These are phyloP conservation scores for Phragmites australis DNA, from an alignment of 176 grass and related monocot genomes.

Conservation along the genomic window DNA sequence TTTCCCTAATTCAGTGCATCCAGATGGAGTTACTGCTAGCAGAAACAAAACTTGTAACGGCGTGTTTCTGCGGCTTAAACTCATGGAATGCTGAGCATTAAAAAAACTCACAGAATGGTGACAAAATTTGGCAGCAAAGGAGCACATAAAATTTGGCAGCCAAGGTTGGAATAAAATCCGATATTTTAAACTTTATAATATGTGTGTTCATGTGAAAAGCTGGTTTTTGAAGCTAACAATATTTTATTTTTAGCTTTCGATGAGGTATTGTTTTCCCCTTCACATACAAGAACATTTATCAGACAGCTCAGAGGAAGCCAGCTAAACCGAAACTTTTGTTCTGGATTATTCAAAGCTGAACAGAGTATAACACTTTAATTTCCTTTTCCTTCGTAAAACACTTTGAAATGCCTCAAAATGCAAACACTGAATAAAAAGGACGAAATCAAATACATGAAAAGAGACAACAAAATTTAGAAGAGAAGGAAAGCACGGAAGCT, in stretches of 20 bases:
- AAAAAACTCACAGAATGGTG: constrained; percentile 8
- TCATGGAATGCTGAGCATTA: constrained; percentile 1
- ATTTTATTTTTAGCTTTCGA: constrained; percentile 22
- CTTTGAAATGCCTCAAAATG: constrained; percentile 10
- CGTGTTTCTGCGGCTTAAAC: constrained; percentile 2
- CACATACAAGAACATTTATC: constrained; percentile 40
- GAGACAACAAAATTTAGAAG: constrained; percentile 34
- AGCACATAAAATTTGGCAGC: constrained; percentile 33
- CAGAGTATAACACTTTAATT: constrained; percentile 46
- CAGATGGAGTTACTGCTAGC: constrained; percentile 19
- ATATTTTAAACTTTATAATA: constrained; percentile 22
- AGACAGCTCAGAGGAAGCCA: constrained; percentile 17
- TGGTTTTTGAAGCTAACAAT: constrained; percentile 20
- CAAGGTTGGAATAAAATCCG: constrained; percentile 32
- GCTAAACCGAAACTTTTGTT: constrained; percentile 24
- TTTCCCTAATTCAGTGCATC: constrained; percentile 33
- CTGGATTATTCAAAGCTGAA: constrained; percentile 37
- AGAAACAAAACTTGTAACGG: constrained; percentile 2
- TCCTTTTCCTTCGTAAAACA: not conserved
- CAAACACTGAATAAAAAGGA: constrained; percentile 37
- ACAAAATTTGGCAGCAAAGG: constrained; percentile 26
- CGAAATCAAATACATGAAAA: constrained; percentile 21
- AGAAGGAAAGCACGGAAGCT: constrained; percentile 21
- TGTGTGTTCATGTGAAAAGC: constrained; percentile 31
- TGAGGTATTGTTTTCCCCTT: constrained; percentile 24